These are phyloP conservation scores for Vickermania spadyakhi DNA, from an alignment of 208 protist species.

Conservation along the genomic window DNA sequence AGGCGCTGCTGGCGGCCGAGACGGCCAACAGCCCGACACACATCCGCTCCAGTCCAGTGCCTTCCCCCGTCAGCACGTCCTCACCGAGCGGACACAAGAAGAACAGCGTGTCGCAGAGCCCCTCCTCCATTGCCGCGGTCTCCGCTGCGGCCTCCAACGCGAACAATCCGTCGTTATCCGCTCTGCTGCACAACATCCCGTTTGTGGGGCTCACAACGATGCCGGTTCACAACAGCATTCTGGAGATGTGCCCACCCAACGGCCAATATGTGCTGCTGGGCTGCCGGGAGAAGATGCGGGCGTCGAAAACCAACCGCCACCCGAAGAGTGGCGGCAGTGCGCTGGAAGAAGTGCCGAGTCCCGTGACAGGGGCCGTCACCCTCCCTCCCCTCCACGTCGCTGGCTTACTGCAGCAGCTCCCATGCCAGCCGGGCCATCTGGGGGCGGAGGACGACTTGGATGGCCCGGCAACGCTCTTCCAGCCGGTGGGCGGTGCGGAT, in stretches of 20 bases:
- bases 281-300: neutral
- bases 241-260: neutral
- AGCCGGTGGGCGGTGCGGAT: neutral
- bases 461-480: neutral
- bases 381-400: neutral
- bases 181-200: slow-evolving; percentile 9
- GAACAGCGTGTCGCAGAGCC: neutral
- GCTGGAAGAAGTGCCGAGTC: neutral
- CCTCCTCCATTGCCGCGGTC: neutral
- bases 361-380: neutral
- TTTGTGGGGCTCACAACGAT: slow-evolving; percentile 16
- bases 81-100: neutral
- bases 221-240: slow-evolving; percentile 12
- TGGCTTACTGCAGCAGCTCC: neutral
- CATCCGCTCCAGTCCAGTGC: neutral
- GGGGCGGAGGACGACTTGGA: neutral
- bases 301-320: neutral
- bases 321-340: neutral
- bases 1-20: neutral
- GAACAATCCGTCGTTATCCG: neutral
- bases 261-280: neutral
- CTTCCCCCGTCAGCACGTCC: neutral
- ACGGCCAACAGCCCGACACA: neutral
- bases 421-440: neutral
- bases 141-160: neutral